Conservation (phyloP, 2,329 filamentous ascomycete genomes). For the Phaeosphaeriaceae sp. region DNA sequence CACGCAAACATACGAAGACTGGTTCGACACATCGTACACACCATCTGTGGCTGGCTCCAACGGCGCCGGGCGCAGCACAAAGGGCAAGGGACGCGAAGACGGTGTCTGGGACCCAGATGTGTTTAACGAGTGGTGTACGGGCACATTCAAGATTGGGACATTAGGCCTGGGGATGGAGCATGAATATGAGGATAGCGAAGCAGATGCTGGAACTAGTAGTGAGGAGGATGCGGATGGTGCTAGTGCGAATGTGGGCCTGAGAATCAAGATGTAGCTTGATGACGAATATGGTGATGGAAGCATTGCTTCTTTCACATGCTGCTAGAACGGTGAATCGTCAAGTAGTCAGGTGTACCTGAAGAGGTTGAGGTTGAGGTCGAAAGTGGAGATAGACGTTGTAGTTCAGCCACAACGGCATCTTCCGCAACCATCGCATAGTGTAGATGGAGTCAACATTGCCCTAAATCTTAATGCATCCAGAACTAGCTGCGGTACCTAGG, state of each 20-base stretch:
- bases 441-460: too few species aligned
- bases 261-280: not conserved
- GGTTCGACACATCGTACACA: slow-evolving; percentile 62
- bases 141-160: slow-evolving; percentile 64
- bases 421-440: not conserved
- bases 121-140: slow-evolving; percentile 68
- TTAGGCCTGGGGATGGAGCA: slow-evolving; percentile 41
- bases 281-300: not conserved
- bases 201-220: slow-evolving; percentile 13
- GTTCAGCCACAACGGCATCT: not conserved
- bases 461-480: too few species aligned
- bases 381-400: too few species aligned
- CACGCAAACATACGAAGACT: slow-evolving; percentile 68
- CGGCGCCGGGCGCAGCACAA: slow-evolving; percentile 21
- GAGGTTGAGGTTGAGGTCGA: not conserved
- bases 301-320: not conserved
- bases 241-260: not conserved
- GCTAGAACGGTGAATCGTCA: not conserved
- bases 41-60: slow-evolving; percentile 28
- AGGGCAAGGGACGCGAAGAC: slow-evolving; percentile 64
- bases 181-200: slow-evolving; percentile 30
- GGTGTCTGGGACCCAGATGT: slow-evolving; percentile 70
- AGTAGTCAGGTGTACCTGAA: too few species aligned
- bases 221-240: not conserved
- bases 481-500: too few species aligned